A percentile compares a stretch with the other conserved stretches of the same genome.
Evolutionary conservation across 2,329 filamentous ascomycete genomes (phyloP).

Genomic region (Colletotrichum ledebouriae): DNA sequence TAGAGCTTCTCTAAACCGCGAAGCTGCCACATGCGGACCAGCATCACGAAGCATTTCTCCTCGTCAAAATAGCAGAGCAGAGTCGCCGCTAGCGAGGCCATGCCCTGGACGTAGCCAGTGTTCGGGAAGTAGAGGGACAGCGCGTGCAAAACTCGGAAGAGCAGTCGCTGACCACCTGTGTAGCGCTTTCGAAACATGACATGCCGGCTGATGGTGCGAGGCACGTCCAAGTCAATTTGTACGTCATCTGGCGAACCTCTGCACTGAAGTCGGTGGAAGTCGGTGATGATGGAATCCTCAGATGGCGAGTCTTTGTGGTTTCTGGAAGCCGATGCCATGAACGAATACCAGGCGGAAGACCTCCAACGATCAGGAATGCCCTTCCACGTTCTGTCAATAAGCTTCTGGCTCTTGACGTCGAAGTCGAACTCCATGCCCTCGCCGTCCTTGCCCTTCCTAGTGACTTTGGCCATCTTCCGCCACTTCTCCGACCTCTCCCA

Average conservation of each 20-base stretch:
- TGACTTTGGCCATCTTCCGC: constrained; percentile 74
- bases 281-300: constrained; percentile 78
- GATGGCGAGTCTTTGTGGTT: constrained; percentile 71
- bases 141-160: constrained; percentile 93
- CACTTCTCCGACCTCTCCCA: constrained; percentile 75
- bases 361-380: constrained; percentile 98
- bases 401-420: constrained; percentile 83
- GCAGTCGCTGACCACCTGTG: constrained; percentile 87
- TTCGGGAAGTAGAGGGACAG: constrained; percentile 92
- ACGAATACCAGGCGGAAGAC: constrained; percentile 93
- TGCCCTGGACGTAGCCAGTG: constrained; percentile 96
- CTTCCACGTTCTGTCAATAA: constrained; percentile 96
- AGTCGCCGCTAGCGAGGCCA: constrained; percentile 94
- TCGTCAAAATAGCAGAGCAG: constrained; percentile 97
- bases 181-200: constrained; percentile 98
- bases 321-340: constrained; percentile 83
- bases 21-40: constrained; percentile 93
- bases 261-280: constrained; percentile 80
- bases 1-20: constrained; percentile 90
- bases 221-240: constrained; percentile 97
- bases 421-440: constrained; percentile 80
- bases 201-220: constrained; percentile 92
- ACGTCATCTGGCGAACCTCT: constrained; percentile 88
- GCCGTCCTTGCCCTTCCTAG: constrained; percentile 63
- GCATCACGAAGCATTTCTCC: constrained; percentile 93